These are phyloP conservation scores for Plasmodium adleri DNA, from an alignment of 169 alveolate species.

Conservation along the genomic window DNA sequence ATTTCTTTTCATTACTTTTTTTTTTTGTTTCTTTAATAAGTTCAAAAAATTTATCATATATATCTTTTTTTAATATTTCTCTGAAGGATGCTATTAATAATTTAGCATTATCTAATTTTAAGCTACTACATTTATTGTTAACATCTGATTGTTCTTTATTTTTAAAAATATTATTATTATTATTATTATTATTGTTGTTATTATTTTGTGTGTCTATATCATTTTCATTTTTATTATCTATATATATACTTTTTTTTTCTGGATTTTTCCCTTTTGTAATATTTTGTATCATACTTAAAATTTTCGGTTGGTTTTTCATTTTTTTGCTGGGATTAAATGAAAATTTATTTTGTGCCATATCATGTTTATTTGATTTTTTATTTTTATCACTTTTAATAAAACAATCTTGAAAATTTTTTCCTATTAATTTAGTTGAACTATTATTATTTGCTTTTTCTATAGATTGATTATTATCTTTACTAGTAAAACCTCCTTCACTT, in stretches of 20 bases:
- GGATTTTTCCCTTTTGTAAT: conserved; percentile 65
- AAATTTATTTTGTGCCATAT: conserved; percentile 31
- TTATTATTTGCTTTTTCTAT: background rate
- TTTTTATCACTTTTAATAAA: conserved; percentile 24
- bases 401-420: conserved; percentile 76
- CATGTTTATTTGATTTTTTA: conserved; percentile 9
- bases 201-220: background rate
- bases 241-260: conserved; percentile 26
- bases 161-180: background rate
- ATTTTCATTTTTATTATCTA: conserved; percentile 28
- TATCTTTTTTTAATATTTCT: conserved; percentile 43
- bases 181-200: background rate
- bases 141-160: background rate
- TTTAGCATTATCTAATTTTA: conserved; percentile 46
- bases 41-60: conserved; percentile 32
- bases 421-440: conserved; percentile 6
- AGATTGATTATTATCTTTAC: background rate
- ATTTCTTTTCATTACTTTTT: conserved; percentile 40
- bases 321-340: conserved; percentile 59
- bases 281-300: conserved; percentile 74
- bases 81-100: conserved; percentile 33
- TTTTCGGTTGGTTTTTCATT: conserved; percentile 69
- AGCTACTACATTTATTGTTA: background rate
- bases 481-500: background rate
- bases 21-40: conserved; percentile 47